Evolutionary conservation across 805 yeast genomes (phyloP), one percentile per base, ranked within the genome.

Genomic region (Candida krabiensis): DNA sequence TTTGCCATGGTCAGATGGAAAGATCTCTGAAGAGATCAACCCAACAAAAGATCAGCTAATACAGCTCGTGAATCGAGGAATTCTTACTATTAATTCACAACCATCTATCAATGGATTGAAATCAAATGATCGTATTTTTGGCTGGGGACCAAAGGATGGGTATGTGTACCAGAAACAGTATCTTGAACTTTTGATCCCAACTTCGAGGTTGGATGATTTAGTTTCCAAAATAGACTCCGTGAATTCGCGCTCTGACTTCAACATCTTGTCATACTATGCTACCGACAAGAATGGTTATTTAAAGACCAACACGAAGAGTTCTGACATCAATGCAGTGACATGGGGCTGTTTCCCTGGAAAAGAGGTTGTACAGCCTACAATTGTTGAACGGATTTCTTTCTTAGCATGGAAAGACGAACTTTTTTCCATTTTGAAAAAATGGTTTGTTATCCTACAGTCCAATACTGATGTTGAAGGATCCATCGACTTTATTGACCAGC

Each of bases 301-400:
- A 37, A 46, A 59, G 14, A 77, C 95, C 34, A 90, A 90, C 61
- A 79, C 74, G 17, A 80, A 77, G 30, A 53, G 41, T 19, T 86
- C 81, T 25, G 84, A 80, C 45, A 89, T 95, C 47, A 90, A 87
- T 57, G 96, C 98, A 7, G 97, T 91, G 40, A 91, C 98, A 14
- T 91, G 98, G 98, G 98, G 98, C 47, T 88, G 90, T 38, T 89
- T 87, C 79, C 97, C 98, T 19, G 96, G 96, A 26, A 84, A 83
- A 56, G 97, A 91, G 66, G 85, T 91, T 37, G 73, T 87, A 47
- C 98, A 91, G 67, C 97, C 98, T 36, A 91, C 98, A 0, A 88
- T 91, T 59, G 97, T 91, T 15, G 98, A 91, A 61, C 83, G 81
- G 55, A 79, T 82, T 26, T 87, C 96, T 2, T 91, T 91, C 64